Base-by-base conservation (phyloP, 768 basidiomycete species). In the Rhizopogon salebrosus region DNA sequence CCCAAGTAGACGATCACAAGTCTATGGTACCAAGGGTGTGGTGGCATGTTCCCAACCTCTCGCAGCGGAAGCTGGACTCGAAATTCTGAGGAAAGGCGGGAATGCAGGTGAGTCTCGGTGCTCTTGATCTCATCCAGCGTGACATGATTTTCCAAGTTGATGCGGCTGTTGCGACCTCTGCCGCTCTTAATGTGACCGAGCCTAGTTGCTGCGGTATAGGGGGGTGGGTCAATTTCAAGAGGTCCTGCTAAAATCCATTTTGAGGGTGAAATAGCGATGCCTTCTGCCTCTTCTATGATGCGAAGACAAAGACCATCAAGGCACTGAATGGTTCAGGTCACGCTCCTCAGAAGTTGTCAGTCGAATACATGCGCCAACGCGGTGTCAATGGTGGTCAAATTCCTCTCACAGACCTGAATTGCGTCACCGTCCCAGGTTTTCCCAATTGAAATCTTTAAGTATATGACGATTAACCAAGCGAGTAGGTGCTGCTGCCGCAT, bases 271-370 rank as follows among this genome's bases (percentile, higher is more conserved):
- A 34, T 34, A 46, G 90, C 37, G 91, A 93, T 63, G 91, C 90
- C 7, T 95, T 95, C 65, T 95, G 94, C 65, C 76, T 99, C 18
- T 98, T 90, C 73, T 98, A 85, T 62, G 84, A 97, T 62, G 91
- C 89, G 4, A 80, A 82, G 60, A 79, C 84, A 4, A 92, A 90
- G 71, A 76, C 75, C 6, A 87, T 98, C 51, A 88, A 87, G 62
- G 95, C 85, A 3, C 70, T 98, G 56, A 99, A 99, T 58, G 97
- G 94, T 10, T 95, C 94, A 0, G 95, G 97, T 10, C 84, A 76
- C 55, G 83, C 95, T 9, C 97, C 95, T 4, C 75, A 81, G 49
- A 89, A 84, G 49, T 73, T 99, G 23, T 83, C 79, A 3, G 72
- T 97, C 36, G 88, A 90, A 34, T 79, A 93, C 67, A 70, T 82